These are phyloP conservation scores for Pseudisothecium myosuroides DNA, from an alignment of 225 moss, liverwort and hornwort genomes.

Conservation along the genomic window DNA sequence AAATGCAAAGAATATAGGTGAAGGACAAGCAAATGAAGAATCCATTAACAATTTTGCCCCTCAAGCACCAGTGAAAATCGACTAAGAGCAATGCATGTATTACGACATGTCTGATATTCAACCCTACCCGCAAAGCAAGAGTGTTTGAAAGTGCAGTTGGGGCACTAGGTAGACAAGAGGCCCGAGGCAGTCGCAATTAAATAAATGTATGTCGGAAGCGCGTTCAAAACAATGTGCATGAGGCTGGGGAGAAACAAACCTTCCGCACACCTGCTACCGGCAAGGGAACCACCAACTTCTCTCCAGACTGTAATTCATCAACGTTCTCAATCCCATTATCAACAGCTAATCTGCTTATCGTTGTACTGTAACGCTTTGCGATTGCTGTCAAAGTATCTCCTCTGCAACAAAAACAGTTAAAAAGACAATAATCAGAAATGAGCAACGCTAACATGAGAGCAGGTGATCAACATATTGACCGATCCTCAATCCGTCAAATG, in stretches of 20 bases:
- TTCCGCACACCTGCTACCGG: neutral
- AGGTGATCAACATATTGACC: neutral
- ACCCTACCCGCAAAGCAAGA: neutral
- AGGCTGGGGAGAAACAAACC: constrained; percentile 9
- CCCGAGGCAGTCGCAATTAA: neutral
- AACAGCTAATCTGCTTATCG: constrained; percentile 33
- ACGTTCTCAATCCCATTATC: constrained; percentile 38
- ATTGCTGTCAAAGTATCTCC: constrained; percentile 57
- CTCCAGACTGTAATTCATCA: constrained; percentile 31
- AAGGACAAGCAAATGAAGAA: neutral
- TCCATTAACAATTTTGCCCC: neutral
- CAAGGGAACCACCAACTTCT: constrained; percentile 16
- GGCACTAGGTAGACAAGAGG: neutral
- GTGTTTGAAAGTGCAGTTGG: neutral
- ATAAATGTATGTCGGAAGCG: neutral
- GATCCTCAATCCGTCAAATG: neutral
- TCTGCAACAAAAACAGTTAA: constrained; percentile 5
- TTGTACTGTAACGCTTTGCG: constrained; percentile 34
- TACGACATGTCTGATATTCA: neutral
- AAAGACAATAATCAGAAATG: neutral
- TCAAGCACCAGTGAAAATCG: neutral
- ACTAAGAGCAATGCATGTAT: neutral
- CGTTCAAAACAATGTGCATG: neutral
- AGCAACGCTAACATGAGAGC: neutral
- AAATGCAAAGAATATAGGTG: neutral